Evolutionary conservation across 2,329 filamentous ascomycete species (phyloP), one percentile per base, ranked within the genome.

Genomic region (Ceratocystis smalleyi): DNA sequence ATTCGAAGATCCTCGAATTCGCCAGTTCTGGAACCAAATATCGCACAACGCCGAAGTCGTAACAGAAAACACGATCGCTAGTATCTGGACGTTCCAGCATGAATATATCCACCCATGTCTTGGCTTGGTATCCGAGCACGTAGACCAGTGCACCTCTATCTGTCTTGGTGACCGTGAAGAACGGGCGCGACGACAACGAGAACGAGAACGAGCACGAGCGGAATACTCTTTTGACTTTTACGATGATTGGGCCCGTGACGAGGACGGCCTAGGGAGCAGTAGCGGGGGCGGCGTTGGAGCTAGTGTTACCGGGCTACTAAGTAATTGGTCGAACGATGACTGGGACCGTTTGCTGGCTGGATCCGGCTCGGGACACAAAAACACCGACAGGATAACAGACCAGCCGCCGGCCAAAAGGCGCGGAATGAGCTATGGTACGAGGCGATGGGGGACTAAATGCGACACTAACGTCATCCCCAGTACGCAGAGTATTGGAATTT

Each of bases 171-270:
- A 83, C 70, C 83, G 83, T 64, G 87, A 91, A 69, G 88, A 92
- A 71, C 84, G 88, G 66, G 77, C 84, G 60, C 84, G 88, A 35
- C 83, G 89, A 65, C 75, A 78, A 57, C 79, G 86, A 67, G 84
- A 90, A 70, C 82, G 87, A 55, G 80, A 81, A 22, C 77, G 81
- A 7, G 76, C 77, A 27, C 75, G 84, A 62, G 88, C 91, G 32
- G 91, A 96, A 74, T 83, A 88, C 70, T 91, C 83, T 71, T 97
- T 97, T 72, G 92, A 96, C 74, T 97, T 97, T 73, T 97, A 97
- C 76, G 92, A 96, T 74, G 92, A 96, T 74, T 97, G 92, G 92
- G 90, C 96, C 67, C 79, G 81, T 64, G 81, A 83, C 60, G 77
- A 79, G 63, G 74, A 76, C 27, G 54, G 40, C 62, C 71, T 71